phyloP scores from a whole-genome alignment of 805 yeast genomes.

The Grigorovia yakushimaensis region DNA sequence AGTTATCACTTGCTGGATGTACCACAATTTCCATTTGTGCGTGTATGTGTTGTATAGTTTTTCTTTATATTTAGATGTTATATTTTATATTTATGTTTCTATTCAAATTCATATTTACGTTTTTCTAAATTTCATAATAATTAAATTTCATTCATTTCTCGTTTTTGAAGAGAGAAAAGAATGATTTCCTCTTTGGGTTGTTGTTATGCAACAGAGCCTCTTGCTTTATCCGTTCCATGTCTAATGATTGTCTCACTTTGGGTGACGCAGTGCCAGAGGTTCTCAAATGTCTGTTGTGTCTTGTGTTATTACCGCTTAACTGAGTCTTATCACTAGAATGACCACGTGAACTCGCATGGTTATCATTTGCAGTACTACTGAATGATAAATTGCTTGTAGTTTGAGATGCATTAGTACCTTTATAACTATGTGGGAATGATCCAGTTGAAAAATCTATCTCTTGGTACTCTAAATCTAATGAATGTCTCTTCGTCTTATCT shows the following conservation, averaged over 20 bases:
- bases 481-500: constrained; percentile 8
- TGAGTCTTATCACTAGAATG: not conserved
- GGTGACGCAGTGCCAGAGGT: not conserved
- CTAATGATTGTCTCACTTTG: constrained; percentile 19
- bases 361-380: not conserved
- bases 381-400: not conserved
- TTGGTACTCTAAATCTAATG: constrained; percentile 24
- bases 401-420: not conserved
- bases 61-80: not conserved
- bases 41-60: not conserved
- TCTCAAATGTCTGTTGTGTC: constrained; percentile 5
- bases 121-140: not conserved
- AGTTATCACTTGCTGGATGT: not conserved
- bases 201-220: not conserved
- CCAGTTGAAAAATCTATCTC: constrained; percentile 11
- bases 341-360: not conserved
- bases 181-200: constrained; percentile 15
- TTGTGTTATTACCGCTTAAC: too few relatives aligned
- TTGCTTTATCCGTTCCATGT: constrained; percentile 19
- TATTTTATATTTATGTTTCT: not conserved
- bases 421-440: not conserved
- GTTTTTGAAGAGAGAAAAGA: constrained; percentile 22
- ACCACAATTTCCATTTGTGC: not conserved
- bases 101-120: not conserved
- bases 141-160: constrained; percentile 7